phyloP scores from a whole-genome alignment of 1,284 basidiomycete species.

The Ceratobasidium sp. region DNA sequence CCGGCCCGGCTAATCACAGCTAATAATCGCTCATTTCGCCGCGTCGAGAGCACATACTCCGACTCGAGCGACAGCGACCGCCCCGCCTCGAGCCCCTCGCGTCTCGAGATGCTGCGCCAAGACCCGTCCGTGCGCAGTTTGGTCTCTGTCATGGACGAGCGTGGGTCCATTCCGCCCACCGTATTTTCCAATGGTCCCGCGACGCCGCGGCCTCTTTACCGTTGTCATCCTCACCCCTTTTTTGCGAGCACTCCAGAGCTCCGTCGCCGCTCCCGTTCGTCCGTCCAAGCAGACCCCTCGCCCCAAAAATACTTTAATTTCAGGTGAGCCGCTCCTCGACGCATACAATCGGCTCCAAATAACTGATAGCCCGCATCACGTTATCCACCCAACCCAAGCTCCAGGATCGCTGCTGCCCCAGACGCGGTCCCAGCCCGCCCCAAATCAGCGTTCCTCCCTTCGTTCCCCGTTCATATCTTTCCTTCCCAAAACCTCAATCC shows the following conservation, averaged over 20 bases:
- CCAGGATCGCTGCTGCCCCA: constrained; percentile 37
- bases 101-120: constrained; percentile 29
- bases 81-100: neutral
- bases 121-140: constrained; percentile 36
- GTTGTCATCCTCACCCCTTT: constrained; percentile 1
- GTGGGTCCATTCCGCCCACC: constrained; percentile 16
- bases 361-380: constrained; percentile 24
- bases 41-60: constrained; percentile 19
- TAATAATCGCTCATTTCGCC: no score
- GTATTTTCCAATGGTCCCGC: constrained; percentile 16
- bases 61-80: constrained; percentile 18
- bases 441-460: constrained; percentile 35
- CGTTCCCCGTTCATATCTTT: constrained; percentile 32
- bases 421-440: constrained; percentile 24
- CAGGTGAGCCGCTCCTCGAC: constrained; percentile 17
- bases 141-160: constrained; percentile 32
- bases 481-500: constrained; percentile 20
- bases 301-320: constrained; percentile 1
- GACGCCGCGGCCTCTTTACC: neutral
- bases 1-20: neutral
- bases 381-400: constrained; percentile 19
- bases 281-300: neutral
- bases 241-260: constrained; percentile 27
- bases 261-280: neutral
- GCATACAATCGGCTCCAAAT: constrained; percentile 33